Evolutionary conservation across 345 rosid genomes (phyloP), one percentile per base, ranked within the genome.

Genomic region (Linum lewisii): DNA sequence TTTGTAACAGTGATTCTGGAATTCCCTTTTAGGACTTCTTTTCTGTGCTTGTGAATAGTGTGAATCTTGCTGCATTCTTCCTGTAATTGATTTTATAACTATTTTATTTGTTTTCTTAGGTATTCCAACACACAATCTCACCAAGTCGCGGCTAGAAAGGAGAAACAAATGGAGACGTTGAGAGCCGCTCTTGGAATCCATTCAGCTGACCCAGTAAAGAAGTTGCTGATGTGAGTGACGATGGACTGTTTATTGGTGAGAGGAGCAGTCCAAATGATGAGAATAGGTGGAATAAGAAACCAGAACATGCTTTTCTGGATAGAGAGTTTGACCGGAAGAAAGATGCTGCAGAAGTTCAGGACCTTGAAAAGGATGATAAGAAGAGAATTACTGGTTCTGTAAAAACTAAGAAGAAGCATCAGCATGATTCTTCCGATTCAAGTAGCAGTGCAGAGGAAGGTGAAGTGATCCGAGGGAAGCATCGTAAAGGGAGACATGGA

Each of bases 91-190:
- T 44, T 44, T 21, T 20, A 38, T n/a, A 55, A 18, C 6, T n/a
- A 11, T 16, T 64, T 54, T 21, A 14, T 5, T 62, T 20, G 29
- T 19, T 52, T 73, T 60, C 24, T 22, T 62, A 89, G 95, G 88
- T 57, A 77, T 26, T 88, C 84, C 9, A 87, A 85, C 66, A 93
- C 95, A 0, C 88, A 93, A 63, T 83, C 97, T 21, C 97, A 92
- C 66, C 86, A 92, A 73, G 72, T 92, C 67, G 95, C 95, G 63
- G 97, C 97, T 0, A 82, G 99, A 75, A 89, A 89, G 73, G 95
- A 93, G 80, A 85, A 77, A 73, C 97, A 89, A 73, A 82, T 93
- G 97, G 95, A 93, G 64, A 79, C 79, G 24, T 82, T 87, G 59
- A 73, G 95, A 29, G 82, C 80, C 64, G 99, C 99, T n/a, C 77